Conservation (phyloP, 1,284 basidiomycete species). For the Austroboletus niveus region DNA sequence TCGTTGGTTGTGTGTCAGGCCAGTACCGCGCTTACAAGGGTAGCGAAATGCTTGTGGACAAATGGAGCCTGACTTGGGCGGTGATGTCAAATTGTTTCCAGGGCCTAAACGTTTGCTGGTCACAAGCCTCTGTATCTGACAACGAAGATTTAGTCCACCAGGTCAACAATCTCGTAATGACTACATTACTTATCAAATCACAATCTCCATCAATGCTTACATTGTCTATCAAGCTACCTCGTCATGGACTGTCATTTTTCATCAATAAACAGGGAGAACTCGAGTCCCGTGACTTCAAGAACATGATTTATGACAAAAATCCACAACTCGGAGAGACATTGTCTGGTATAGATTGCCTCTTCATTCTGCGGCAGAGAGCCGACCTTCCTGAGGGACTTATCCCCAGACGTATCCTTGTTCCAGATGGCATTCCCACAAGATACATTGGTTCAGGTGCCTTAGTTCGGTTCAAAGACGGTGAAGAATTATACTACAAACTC, state of each 20-base stretch:
- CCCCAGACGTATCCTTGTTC: conserved; percentile 37
- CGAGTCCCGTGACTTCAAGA: conserved; percentile 19
- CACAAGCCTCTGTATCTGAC: no score
- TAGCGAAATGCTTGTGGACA: conserved; percentile 20
- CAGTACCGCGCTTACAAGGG: conserved; percentile 13
- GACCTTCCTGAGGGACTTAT: background rate
- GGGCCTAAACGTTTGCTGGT: no score
- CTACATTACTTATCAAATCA: background rate
- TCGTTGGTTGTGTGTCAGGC: background rate
- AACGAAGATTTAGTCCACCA: no score
- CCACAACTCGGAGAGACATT: conserved; percentile 4
- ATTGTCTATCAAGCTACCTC: no score
- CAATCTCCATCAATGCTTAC: background rate
- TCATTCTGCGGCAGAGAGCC: background rate
- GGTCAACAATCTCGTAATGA: background rate
- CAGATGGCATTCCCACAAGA: conserved; percentile 23
- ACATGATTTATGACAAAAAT: conserved; percentile 16
- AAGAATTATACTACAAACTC: no score
- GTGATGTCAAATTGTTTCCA: conserved; percentile 28
- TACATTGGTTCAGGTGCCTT: no score
- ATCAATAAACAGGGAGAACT: conserved; percentile 21
- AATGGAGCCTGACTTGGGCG: conserved; percentile 27
- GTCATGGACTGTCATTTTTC: conserved; percentile 22
- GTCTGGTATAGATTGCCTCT: no score
- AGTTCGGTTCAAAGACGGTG: no score